Base-by-base conservation (phyloP, 495 filamentous ascomycete species). In the Penicillium odoratum region DNA sequence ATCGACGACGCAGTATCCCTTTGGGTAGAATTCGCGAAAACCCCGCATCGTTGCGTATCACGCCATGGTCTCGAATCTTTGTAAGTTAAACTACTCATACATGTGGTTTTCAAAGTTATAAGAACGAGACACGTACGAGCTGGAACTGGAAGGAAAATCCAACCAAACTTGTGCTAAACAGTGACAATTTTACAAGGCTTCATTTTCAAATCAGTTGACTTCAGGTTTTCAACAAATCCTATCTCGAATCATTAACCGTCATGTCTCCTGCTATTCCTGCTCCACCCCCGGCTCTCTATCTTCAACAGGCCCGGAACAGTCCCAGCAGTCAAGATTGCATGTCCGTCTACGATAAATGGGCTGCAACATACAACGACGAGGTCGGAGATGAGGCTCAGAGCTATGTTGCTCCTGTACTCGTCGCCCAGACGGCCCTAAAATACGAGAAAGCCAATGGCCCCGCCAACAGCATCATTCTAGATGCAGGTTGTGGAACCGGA, bases 401-500 rank as follows among this genome's bases (percentile, higher is more conserved):
- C 50, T 79, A 78, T 48, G 70, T 76, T 45, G 75, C 73, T 16
- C 78, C 78, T 0, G 42, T 67, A 8, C 62, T 78, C 21, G 63
- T 63, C 7, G 76, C 76, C 16, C 62, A 75, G 21, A 61, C 72
- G 0, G 69, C 71, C 15, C 48, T 74, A 40, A 58, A 57, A 36
- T 59, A 47, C 57, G 58, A 61, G 45, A 53, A 57, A 10, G 34
- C 63, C 4, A 67, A 43, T 21, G 60, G 34, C 11, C 49, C 64
- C 10, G 45, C 60, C 31, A 55, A 65, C 18, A 68, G 62, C 7
- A 51, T 60, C 11, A 65, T 79, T 42, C 70, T 81, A 0, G 78
- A 81, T 52, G 78, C 78, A 31, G 78, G 77, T 29, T 81, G 78
- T 58, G 78, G 78, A 29, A 81, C 74, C 5, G 78, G 78, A 0